These are phyloP conservation scores for Fusarium sp. DNA, from an alignment of 2,329 filamentous ascomycete species.

Conservation along the genomic window DNA sequence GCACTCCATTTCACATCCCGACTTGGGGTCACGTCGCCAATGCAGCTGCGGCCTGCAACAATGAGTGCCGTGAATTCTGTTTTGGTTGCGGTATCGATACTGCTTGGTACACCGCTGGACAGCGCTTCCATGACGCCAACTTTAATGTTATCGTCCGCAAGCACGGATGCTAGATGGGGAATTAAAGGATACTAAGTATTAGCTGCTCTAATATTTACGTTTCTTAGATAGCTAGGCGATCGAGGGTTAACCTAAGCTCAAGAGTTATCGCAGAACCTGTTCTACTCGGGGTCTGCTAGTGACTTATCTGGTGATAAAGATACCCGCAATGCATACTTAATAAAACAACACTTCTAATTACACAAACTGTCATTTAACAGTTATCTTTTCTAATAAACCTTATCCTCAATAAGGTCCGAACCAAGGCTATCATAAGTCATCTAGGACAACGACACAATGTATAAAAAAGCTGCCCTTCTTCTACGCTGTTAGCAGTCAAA, in stretches of 20 bases:
- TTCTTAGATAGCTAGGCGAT: background rate
- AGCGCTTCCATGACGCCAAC: background rate
- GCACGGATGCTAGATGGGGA: background rate
- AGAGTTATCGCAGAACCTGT: background rate
- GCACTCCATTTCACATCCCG: background rate
- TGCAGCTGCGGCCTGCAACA: background rate
- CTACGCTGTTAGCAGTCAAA: too few species aligned
- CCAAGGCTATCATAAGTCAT: too few species aligned
- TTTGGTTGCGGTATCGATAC: background rate
- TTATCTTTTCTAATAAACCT: too few species aligned
- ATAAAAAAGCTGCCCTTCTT: too few species aligned
- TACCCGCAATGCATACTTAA: too few species aligned
- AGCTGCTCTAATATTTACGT: too few species aligned
- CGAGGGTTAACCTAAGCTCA: accelerated
- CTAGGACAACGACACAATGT: too few species aligned
- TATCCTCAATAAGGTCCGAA: too few species aligned
- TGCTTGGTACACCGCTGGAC: background rate
- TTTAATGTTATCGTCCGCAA: background rate
- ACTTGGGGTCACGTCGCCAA: background rate
- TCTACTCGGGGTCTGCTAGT: too few species aligned
- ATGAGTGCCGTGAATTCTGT: background rate
- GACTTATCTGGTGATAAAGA: too few species aligned
- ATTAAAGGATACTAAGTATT: accelerated
- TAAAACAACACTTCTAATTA: too few species aligned
- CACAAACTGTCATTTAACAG: too few species aligned